Conservation (phyloP, 164 flowering plant species). For the Nymphaea thermarum region DNA sequence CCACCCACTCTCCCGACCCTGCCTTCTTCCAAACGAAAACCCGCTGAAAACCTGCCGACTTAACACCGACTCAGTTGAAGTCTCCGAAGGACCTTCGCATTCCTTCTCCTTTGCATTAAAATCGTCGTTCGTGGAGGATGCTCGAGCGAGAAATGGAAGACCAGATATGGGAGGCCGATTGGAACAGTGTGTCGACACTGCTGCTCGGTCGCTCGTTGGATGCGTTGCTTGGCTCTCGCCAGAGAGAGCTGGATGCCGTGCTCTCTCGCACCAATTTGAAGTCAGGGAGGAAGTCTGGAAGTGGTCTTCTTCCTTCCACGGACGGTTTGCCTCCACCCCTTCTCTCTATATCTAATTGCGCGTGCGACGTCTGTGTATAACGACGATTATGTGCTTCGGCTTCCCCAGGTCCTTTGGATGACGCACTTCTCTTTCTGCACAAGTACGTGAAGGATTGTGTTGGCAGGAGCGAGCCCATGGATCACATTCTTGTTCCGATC, state of each 20-base stretch:
- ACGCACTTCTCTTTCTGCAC: slow-evolving; percentile 42
- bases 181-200: slow-evolving; percentile 21
- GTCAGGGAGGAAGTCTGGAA: slow-evolving; percentile 17
- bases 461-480: slow-evolving; percentile 29
- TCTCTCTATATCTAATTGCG: background rate
- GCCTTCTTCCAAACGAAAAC: background rate
- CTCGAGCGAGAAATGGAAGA: slow-evolving; percentile 10
- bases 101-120: too few relatives aligned
- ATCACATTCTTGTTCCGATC: slow-evolving; percentile 49
- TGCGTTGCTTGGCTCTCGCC: slow-evolving; percentile 41
- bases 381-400: background rate
- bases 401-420: slow-evolving; percentile 42
- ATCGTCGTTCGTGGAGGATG: background rate
- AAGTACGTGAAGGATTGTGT: slow-evolving; percentile 40
- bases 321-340: background rate
- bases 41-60: too few relatives aligned
- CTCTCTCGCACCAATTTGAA: slow-evolving; percentile 32
- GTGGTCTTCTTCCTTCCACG: slow-evolving; percentile 6
- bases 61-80: too few relatives aligned
- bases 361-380: background rate
- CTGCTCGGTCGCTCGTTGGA: slow-evolving; percentile 42
- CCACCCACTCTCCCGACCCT: too few relatives aligned
- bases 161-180: slow-evolving; percentile 13
- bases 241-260: slow-evolving; percentile 42
- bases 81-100: too few relatives aligned